These are phyloP conservation scores for Aleurites moluccanus DNA, from an alignment of 441 rosid genomes.

Conservation along the genomic window DNA sequence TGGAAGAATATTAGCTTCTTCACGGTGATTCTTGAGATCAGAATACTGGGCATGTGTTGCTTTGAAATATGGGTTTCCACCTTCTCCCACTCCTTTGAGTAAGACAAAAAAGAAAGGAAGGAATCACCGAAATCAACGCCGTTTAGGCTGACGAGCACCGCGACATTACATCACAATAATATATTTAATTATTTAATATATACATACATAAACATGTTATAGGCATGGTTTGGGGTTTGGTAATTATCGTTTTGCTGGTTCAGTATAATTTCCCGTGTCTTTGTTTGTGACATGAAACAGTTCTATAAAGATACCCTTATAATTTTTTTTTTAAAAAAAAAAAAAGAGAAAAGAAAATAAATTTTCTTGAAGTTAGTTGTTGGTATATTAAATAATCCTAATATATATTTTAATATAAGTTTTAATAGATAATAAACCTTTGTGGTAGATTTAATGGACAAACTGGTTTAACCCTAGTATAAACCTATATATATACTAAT, in stretches of 20 bases:
- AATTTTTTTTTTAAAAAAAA: neutral
- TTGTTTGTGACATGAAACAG: constrained; percentile 1
- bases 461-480: no score
- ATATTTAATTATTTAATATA: neutral
- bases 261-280: constrained; percentile 21
- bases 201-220: neutral
- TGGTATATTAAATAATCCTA: no score
- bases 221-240: constrained; percentile 11
- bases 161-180: constrained; percentile 39
- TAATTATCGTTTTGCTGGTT: constrained; percentile 10
- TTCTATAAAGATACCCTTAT: constrained; percentile 19
- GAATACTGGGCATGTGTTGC: constrained; percentile 57
- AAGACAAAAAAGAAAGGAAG: constrained; percentile 46
- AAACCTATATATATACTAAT: no score
- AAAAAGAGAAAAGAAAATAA: neutral
- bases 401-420: no score
- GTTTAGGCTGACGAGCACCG: constrained; percentile 67
- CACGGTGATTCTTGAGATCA: constrained; percentile 54
- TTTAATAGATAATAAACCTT: no score
- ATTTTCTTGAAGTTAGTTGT: no score
- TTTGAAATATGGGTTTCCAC: constrained; percentile 39
- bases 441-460: no score
- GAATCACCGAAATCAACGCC: constrained; percentile 77
- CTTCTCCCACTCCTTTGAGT: constrained; percentile 37
- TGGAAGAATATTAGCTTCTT: constrained; percentile 61